Evolutionary conservation across 176 grass and related monocot species (phyloP), one percentile per base, ranked within the genome.

Genomic region (Thalia dealbata): DNA sequence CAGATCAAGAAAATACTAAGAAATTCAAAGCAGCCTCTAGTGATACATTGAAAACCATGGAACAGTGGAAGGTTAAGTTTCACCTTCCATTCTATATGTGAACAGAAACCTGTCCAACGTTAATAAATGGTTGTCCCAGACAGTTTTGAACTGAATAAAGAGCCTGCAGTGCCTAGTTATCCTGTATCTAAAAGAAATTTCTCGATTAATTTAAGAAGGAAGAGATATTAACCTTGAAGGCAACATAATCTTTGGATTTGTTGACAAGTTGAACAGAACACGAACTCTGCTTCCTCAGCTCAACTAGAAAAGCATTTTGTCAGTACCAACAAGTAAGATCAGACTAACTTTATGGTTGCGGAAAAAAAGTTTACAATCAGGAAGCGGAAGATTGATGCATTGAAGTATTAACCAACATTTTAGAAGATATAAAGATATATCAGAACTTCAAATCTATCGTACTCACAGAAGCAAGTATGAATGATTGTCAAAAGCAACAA

Each of bases 281-380:
- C 22, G 87, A 81, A 79, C 93, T 97, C 70, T 97, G 93, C 77
- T 92, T 97, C 85, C 92, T 92, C 87, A 97, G 78, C 76, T 92
- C 93, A 90, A 97, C 93, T 97, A 45, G 32, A 68, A 72, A 21
- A 12, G 16, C 50, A 73, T 55, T 38, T 32, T 73, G 26, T 73
- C 48, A 73, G 50, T 58, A 48, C 25, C 15, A 52, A 56, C 32
- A 28, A 13, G 28, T n/a, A 73, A 23, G 13, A 38, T 38, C 50
- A 41, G 32, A 41, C 45, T 48, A 67, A 67, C 7, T 58, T 58
- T 23, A 58, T 38, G 32, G 32, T 38, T n/a, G n/a, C 32, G 32
- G 32, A 4, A 38, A 38, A 38, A 1, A 38, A 38, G 4, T 38
- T 38, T 38, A 38, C 32, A 38, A 38, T 38, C 32, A 38, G 32